A percentile compares a stretch with the other conserved stretches of the same genome.
These are phyloP conservation scores for Choanephora cucurbitarum DNA, from an alignment of 371 early-diverging fungal species.

Conservation along the genomic window DNA sequence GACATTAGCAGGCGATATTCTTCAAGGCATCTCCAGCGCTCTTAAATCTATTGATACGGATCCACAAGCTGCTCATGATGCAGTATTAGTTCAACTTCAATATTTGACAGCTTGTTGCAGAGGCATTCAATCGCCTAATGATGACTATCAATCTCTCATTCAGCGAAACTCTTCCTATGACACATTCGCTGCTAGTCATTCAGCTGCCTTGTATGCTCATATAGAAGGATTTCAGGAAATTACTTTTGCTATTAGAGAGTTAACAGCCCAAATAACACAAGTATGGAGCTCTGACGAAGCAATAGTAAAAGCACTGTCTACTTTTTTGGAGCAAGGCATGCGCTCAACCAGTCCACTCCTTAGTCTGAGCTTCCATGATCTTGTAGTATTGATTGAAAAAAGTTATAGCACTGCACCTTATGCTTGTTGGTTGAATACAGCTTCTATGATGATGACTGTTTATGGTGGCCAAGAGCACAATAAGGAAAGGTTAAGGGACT, in stretches of 20 bases:
- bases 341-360: conserved; percentile 51
- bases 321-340: conserved; percentile 57
- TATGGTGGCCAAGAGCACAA: conserved; percentile 53
- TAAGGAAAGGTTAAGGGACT: conserved; percentile 38
- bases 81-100: conserved; percentile 35
- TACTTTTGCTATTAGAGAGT: conserved; percentile 35
- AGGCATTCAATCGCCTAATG: conserved; percentile 57
- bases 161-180: conserved; percentile 39
- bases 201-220: conserved; percentile 22
- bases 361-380: conserved; percentile 42
- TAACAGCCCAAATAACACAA: conserved; percentile 28
- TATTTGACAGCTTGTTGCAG: conserved; percentile 56
- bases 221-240: conserved; percentile 36
- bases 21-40: conserved; percentile 40
- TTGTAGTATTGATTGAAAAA: conserved; percentile 37
- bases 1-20: conserved; percentile 48
- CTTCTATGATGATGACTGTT: conserved; percentile 55
- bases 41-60: conserved; percentile 19
- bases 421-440: conserved; percentile 61
- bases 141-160: conserved; percentile 43
- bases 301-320: conserved; percentile 45
- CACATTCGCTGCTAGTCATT: conserved; percentile 42
- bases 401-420: conserved; percentile 46
- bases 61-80: conserved; percentile 21
- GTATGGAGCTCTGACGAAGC: conserved; percentile 43